Conservation (phyloP, 306 rosid species). For the Cucurbita pepo region DNA sequence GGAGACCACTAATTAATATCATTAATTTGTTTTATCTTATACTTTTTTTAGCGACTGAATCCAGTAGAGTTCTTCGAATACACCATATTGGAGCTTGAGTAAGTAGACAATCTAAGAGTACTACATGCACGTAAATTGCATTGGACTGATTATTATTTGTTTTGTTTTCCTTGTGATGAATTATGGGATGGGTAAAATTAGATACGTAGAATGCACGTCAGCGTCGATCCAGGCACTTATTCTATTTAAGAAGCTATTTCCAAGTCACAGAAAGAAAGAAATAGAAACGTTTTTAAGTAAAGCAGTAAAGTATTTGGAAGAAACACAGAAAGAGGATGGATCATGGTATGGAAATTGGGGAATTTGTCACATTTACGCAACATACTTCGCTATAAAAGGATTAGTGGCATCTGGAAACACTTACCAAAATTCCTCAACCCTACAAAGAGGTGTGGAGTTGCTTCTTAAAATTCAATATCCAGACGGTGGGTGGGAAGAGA, state of each 20-base stretch:
- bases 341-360: not conserved
- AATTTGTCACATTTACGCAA: not conserved
- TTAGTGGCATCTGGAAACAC: not conserved
- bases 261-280: not conserved
- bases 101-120: not conserved
- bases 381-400: not conserved
- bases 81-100: not conserved
- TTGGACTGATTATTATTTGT: too few species aligned
- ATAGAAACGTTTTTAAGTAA: not conserved
- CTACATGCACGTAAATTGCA: not conserved
- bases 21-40: not conserved
- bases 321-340: not conserved
- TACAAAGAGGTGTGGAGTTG: not conserved
- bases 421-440: not conserved
- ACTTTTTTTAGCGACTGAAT: not conserved
- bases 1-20: too few species aligned
- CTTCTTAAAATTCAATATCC: not conserved
- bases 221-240: not conserved
- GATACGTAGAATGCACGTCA: not conserved
- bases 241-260: not conserved
- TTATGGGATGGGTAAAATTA: not conserved
- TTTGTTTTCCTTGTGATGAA: not conserved
- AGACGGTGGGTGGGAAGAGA: not conserved
- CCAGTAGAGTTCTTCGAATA: not conserved
- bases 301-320: not conserved